Evolutionary conservation across 176 grass and related monocot genomes (phyloP).

Genomic region (sorghum (Sorghum bicolor)): Sorghum_bicolor_NCBIv3 NC_012870.2:6993501-6994000

Average conservation of each 20-base stretch:
- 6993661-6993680: conserved; percentile 74
- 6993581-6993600: neutral
- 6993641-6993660: conserved; percentile 78
- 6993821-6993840: neutral
- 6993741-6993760: conserved; percentile 52
- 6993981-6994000: conserved; percentile 63
- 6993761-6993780: conserved; percentile 54
- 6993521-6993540: neutral
- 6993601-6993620: neutral
- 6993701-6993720: conserved; percentile 73
- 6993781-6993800: neutral
- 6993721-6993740: conserved; percentile 58
- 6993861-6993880: neutral
- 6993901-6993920: conserved; percentile 59
- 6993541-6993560: neutral
- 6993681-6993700: conserved; percentile 52
- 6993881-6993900: conserved; percentile 26
- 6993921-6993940: conserved; percentile 89
- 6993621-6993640: conserved; percentile 52
- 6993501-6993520: neutral
- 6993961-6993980: conserved; percentile 74
- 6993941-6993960: conserved; percentile 97
- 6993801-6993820: neutral
- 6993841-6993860: neutral
- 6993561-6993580: neutral